Percentiles rank a stretch among this genome's conserved stretches.
Evolutionary conservation across 495 filamentous ascomycete genomes (phyloP).

Genomic region (Neurospora sp.): DNA sequence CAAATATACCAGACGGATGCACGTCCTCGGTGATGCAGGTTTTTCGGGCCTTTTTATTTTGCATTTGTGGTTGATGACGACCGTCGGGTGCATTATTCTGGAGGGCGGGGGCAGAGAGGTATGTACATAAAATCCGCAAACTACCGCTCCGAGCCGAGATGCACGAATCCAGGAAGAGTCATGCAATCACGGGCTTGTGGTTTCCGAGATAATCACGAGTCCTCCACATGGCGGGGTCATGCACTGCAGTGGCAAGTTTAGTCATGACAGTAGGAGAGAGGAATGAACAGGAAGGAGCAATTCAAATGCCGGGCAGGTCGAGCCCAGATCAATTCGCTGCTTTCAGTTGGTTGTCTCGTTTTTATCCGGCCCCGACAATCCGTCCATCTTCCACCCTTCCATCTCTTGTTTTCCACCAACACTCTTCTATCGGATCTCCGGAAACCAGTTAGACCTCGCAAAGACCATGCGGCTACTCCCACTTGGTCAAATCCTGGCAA

Average conservation of each 20-base stretch:
- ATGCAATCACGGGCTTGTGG: background rate
- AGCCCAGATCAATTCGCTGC: background rate
- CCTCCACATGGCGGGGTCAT: background rate
- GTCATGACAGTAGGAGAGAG: background rate
- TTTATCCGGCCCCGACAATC: no score
- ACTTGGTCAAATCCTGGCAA: background rate
- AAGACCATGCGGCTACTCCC: background rate
- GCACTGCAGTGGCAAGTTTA: background rate
- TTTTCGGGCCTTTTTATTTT: background rate
- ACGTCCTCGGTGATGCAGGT: background rate
- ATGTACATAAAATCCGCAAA: background rate
- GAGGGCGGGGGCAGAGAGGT: no score
- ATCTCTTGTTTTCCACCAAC: background rate
- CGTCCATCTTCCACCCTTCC: background rate
- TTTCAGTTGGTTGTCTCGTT: background rate
- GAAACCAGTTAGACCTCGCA: background rate
- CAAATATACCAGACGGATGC: background rate
- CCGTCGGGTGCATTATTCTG: background rate
- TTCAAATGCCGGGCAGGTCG: background rate
- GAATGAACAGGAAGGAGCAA: background rate
- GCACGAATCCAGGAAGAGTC: background rate
- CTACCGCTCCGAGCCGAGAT: background rate
- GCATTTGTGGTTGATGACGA: background rate
- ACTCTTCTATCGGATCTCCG: background rate
- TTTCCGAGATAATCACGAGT: background rate